Conservation (phyloP, 179 eudicot species). For the Spinacia oleracea region DNA sequence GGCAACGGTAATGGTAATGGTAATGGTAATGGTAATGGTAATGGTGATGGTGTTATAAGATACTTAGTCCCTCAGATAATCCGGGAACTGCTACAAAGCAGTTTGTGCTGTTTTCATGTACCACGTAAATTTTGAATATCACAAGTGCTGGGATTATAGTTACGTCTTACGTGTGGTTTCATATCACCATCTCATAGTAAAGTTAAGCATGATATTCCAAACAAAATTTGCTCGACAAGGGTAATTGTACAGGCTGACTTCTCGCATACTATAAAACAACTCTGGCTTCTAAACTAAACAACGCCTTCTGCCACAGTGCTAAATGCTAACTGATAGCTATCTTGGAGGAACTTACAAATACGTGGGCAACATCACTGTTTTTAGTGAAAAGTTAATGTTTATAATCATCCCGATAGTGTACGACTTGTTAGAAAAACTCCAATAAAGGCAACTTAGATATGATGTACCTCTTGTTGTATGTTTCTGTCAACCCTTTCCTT, state of each 20-base stretch:
- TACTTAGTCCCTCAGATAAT: too few species aligned
- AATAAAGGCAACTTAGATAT: neutral
- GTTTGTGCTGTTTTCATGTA: neutral
- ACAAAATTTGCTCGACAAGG: neutral
- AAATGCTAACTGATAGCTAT: neutral
- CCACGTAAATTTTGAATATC: neutral
- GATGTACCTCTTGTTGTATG: slow-evolving; percentile 82
- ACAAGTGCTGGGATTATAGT: neutral
- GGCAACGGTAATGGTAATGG: too few species aligned
- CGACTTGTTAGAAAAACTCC: neutral
- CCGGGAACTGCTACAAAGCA: too few species aligned
- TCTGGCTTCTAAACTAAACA: neutral
- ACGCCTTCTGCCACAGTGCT: neutral
- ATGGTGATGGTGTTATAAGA: neutral
- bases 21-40: too few species aligned
- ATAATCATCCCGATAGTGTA: neutral
- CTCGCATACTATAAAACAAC: neutral
- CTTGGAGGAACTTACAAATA: neutral
- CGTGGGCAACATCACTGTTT: neutral
- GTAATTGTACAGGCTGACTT: neutral
- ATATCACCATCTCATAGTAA: too few species aligned
- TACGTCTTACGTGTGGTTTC: too few species aligned
- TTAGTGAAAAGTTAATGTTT: neutral
- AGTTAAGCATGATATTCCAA: slow-evolving; percentile 2
- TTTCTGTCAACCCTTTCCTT: slow-evolving; percentile 80